Conservation (phyloP, 768 basidiomycete species). For the Tricholoma flavovirens region DNA sequence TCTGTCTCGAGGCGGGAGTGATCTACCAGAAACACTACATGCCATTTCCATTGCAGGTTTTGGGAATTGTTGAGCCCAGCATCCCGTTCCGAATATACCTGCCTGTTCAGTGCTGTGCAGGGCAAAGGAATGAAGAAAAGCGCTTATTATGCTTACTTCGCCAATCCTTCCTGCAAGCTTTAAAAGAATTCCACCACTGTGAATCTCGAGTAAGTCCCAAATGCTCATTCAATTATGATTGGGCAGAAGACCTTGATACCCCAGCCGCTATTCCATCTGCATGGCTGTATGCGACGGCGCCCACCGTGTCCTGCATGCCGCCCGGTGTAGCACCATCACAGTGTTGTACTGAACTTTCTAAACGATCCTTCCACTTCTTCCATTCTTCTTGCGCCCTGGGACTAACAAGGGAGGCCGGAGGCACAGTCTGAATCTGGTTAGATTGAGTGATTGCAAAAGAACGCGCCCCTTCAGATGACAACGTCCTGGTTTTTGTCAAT, state of each 20-base stretch:
- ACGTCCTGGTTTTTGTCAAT: slow-evolving; percentile 32
- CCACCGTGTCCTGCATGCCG: slow-evolving; percentile 72
- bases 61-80: slow-evolving; percentile 52
- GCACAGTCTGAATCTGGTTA: slow-evolving; percentile 27
- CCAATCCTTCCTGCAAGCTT: slow-evolving; percentile 72
- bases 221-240: not conserved
- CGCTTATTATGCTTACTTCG: slow-evolving; percentile 40
- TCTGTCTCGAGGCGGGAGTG: not conserved
- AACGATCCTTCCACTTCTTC: slow-evolving; percentile 51
- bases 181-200: slow-evolving; percentile 73
- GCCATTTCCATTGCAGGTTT: slow-evolving; percentile 36
- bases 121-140: not conserved
- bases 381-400: slow-evolving; percentile 47
- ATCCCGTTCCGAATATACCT: slow-evolving; percentile 67
- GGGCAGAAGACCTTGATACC: slow-evolving; percentile 54
- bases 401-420: slow-evolving; percentile 42
- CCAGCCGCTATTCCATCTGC: slow-evolving; percentile 54
- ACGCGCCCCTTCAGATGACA: slow-evolving; percentile 58
- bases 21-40: slow-evolving; percentile 64
- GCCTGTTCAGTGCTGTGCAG: slow-evolving; percentile 39
- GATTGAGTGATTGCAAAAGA: slow-evolving; percentile 39
- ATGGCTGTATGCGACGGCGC: slow-evolving; percentile 57
- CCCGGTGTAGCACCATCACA: slow-evolving; percentile 11
- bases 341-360: slow-evolving; percentile 21
- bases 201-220: not conserved